A percentile compares a stretch with the other conserved stretches of the same genome.
These are phyloP conservation scores for Letharia lupina DNA, from an alignment of 495 filamentous ascomycete genomes.

Conservation along the genomic window DNA sequence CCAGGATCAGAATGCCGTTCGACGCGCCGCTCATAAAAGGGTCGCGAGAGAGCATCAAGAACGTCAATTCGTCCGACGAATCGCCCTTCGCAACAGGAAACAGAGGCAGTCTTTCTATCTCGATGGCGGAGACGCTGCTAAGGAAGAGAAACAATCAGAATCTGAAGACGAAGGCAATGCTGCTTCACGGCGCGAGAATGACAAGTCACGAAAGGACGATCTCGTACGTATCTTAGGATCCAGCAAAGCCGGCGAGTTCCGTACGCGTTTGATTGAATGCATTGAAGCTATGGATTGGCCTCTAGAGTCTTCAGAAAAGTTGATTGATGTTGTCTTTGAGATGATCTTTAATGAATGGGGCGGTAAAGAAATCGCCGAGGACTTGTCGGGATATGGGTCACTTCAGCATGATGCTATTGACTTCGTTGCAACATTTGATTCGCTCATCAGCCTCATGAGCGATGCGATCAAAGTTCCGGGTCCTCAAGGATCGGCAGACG, in stretches of 20 bases:
- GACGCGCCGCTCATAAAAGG: conserved; percentile 34
- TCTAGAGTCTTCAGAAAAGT: not conserved
- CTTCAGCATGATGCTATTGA: conserved; percentile 9
- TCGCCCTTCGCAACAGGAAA: conserved; percentile 63
- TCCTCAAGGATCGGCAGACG: conserved; percentile 32
- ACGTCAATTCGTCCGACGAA: conserved; percentile 36
- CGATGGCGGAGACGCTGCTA: conserved; percentile 53
- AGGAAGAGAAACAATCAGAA: not conserved
- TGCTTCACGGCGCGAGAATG: not conserved
- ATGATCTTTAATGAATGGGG: conserved; percentile 6
- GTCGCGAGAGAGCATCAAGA: conserved; percentile 36
- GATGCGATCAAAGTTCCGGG: conserved; percentile 29
- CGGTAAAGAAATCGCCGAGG: conserved; percentile 9
- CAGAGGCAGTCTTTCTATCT: conserved; percentile 65
- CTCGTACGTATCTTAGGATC: not conserved
- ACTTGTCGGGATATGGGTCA: conserved; percentile 8
- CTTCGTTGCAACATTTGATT: conserved; percentile 21
- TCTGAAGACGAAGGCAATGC: not conserved
- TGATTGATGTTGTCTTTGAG: not conserved
- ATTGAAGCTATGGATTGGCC: conserved; percentile 12
- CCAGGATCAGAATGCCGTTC: conserved; percentile 36
- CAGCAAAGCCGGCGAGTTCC: not conserved
- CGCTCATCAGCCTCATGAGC: not conserved
- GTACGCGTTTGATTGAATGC: not conserved
- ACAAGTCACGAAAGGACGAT: conserved; percentile 5